phyloP scores from a whole-genome alignment of 139 green algal species.

The Coccomyxa sp. region DNA sequence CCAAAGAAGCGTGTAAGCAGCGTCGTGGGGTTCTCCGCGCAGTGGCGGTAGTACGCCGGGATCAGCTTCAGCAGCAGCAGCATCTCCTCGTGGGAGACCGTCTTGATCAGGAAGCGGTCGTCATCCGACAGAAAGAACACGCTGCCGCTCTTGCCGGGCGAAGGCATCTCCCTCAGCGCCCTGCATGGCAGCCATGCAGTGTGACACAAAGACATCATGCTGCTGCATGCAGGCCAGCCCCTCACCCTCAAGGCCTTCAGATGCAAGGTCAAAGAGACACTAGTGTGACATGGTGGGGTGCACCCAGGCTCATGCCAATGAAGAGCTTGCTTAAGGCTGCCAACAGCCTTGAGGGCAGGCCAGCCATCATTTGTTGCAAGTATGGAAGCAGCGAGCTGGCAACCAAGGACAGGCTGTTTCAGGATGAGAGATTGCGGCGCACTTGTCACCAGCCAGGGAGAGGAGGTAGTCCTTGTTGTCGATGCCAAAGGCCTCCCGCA shows the following conservation, averaged over 20 bases:
- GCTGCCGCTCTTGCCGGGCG: conserved; percentile 81
- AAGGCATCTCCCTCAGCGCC: conserved; percentile 86
- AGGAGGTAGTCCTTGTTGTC: conserved; percentile 66
- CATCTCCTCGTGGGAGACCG: conserved; percentile 64
- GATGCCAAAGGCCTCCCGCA: conserved; percentile 60
- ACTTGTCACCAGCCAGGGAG: conserved; percentile 18
- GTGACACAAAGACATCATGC: background rate
- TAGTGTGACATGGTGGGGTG: no score
- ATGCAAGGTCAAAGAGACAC: no score
- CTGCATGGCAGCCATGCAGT: background rate
- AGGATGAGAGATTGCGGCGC: background rate
- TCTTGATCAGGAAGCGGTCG: conserved; percentile 44
- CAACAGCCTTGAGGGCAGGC: no score
- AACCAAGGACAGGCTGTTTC: no score
- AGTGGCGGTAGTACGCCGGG: conserved; percentile 61
- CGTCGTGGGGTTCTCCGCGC: conserved; percentile 38
- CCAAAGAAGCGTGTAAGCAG: conserved; percentile 76
- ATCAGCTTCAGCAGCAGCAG: conserved; percentile 60
- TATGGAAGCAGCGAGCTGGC: no score
- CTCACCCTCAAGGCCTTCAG: no score
- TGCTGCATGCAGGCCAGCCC: background rate
- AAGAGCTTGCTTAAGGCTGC: no score
- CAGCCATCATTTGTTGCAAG: no score
- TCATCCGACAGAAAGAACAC: conserved; percentile 86
- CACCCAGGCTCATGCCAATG: no score